A percentile compares a stretch with the other conserved stretches of the same genome.
Evolutionary conservation across 2,329 filamentous ascomycete genomes (phyloP).

Genomic region (Penicillium sp.): DNA sequence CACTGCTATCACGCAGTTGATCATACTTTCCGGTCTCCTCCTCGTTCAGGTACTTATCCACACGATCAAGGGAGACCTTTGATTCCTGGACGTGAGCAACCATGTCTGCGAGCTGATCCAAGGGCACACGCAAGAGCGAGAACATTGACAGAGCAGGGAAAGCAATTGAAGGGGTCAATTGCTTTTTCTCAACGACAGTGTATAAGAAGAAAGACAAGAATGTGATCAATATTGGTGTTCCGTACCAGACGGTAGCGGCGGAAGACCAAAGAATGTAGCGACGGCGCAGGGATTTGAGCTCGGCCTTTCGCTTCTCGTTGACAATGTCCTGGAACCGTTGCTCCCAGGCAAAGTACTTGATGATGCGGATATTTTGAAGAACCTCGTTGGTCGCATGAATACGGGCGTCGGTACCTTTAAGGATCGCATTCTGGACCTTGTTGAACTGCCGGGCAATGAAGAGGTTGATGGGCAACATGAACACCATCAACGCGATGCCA

Average conservation of each 20-base stretch:
- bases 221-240: constrained; percentile 89
- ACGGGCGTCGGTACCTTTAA: constrained; percentile 89
- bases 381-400: constrained; percentile 98
- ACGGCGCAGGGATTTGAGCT: constrained; percentile 73
- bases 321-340: constrained; percentile 82
- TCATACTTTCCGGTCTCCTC: constrained; percentile 95
- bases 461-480: constrained; percentile 88
- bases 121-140: constrained; percentile 83
- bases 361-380: constrained; percentile 94
- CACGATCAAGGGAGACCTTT: constrained; percentile 93
- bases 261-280: constrained; percentile 89
- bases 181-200: constrained; percentile 84
- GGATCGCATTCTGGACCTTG: constrained; percentile 82
- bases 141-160: constrained; percentile 97
- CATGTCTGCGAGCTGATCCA: constrained; percentile 98
- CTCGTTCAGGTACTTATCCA: constrained; percentile 89
- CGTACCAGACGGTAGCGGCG: constrained; percentile 94
- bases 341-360: constrained; percentile 99
- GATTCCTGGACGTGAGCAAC: constrained; percentile 96
- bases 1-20: constrained; percentile 72
- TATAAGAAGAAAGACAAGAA: constrained; percentile 96
- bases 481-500: constrained; percentile 83
- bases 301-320: constrained; percentile 78
- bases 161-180: constrained; percentile 83
- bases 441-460: constrained; percentile 82